These are phyloP conservation scores for Trichosporon ovoides DNA, from an alignment of 1,284 basidiomycete genomes.

Conservation along the genomic window DNA sequence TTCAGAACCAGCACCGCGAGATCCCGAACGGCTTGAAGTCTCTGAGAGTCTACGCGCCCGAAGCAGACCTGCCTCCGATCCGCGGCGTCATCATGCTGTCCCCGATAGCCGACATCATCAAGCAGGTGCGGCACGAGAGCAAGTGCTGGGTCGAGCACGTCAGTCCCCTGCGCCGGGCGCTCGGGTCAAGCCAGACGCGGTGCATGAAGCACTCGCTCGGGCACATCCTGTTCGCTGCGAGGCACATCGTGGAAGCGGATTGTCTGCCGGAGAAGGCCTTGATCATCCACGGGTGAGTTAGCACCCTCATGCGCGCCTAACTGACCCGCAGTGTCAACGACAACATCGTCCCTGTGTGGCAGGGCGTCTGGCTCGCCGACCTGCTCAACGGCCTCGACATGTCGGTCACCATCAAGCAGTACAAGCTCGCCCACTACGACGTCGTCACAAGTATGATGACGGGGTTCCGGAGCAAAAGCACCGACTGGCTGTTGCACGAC, in stretches of 20 bases:
- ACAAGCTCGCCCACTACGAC: conserved; percentile 44
- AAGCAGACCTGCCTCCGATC: conserved; percentile 40
- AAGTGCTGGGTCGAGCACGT: conserved; percentile 46
- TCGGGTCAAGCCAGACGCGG: conserved; percentile 45
- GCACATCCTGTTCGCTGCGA: conserved; percentile 47
- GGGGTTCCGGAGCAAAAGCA: conserved; percentile 26
- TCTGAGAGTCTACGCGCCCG: conserved; percentile 43
- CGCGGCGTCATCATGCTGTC: conserved; percentile 44
- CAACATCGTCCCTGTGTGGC: conserved; percentile 41
- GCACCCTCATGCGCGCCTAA: background rate
- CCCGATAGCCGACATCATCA: conserved; percentile 48
- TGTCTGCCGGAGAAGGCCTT: conserved; percentile 44
- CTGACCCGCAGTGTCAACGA: conserved; percentile 29
- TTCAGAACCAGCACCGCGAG: conserved; percentile 10
- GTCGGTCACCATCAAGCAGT: conserved; percentile 41
- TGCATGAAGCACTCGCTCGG: conserved; percentile 48
- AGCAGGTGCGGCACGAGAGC: conserved; percentile 43
- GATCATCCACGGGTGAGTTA: conserved; percentile 45
- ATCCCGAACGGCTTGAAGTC: conserved; percentile 22
- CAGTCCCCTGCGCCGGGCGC: conserved; percentile 40
- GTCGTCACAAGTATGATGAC: conserved; percentile 37
- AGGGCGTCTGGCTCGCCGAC: conserved; percentile 45
- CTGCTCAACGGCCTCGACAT: conserved; percentile 48
- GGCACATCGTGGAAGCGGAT: conserved; percentile 42
- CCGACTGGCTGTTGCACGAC: conserved; percentile 23